Evolutionary conservation across 225 moss, liverwort and hornwort genomes (phyloP), one percentile per base, ranked within the genome.

Genomic region (Marchantia paleacea): DNA sequence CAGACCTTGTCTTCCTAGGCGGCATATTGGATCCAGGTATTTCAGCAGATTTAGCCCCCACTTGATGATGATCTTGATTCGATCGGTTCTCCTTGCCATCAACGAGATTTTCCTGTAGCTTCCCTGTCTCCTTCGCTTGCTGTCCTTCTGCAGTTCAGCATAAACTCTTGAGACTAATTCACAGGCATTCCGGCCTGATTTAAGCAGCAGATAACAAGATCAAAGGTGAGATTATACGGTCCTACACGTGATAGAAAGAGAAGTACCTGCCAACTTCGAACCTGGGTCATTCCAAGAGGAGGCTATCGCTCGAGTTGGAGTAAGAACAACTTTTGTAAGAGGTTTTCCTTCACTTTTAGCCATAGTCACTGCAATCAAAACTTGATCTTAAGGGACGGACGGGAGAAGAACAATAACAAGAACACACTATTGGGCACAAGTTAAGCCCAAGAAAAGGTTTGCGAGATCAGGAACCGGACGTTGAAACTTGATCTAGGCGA

Each of bases 1-100:
- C 69, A 11, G 88, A 83, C 67, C 85, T 79, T 67, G 28, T 74
- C 63, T 66, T 77, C 61, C 70, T 79, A 20, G 64, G 62, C 29
- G 81, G 25, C 64, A 18, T 28, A 69, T 26, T 48, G 7, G 75
- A 47, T 68, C 24, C 12, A 52, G 12, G 50, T 7, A 13, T 15
- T 10, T 55, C 69, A 19, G 8, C 31, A 47, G 24, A 26, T 73
- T 69, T 52, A 75, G 48, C 54, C 63, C 70, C 67, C 20, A 52
- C 30, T 28, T 54, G 30, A 28, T 79, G 16, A 70, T 49, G 26
- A 55, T 10, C 24, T 52, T 72, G 61, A 16, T 48, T 52, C 12
- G 66, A 53, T 2, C 13, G 22, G 58, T 18, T 77, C 15, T 73
- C 72, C 8, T 74, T 12, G 55, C 28, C 22, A 74, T 55, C 74